Conservation (phyloP, 345 rosid species). For the Laguncularia racemosa region DNA sequence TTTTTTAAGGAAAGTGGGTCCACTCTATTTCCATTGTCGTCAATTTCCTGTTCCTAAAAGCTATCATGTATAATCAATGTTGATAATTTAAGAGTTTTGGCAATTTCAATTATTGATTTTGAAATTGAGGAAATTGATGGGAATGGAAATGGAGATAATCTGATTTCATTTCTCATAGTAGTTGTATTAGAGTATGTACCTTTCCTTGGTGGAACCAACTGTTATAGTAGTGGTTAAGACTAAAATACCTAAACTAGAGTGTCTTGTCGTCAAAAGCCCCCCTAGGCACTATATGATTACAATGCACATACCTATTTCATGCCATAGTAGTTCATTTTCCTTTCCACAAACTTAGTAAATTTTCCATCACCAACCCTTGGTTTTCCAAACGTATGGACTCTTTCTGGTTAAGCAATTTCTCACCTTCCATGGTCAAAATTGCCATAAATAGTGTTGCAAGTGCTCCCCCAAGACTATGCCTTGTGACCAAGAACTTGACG, state of each 20-base stretch:
- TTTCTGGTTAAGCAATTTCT: constrained; percentile 33
- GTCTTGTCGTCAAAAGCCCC: constrained; percentile 40
- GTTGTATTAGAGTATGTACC: constrained; percentile 15
- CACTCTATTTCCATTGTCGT: no score
- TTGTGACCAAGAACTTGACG: constrained; percentile 49
- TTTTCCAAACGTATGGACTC: constrained; percentile 66
- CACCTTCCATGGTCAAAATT: constrained; percentile 38
- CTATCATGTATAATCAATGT: no score
- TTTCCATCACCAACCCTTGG: constrained; percentile 57
- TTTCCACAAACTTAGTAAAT: constrained; percentile 40
- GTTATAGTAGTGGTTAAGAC: constrained; percentile 49
- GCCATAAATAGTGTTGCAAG: constrained; percentile 47
- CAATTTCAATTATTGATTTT: no score
- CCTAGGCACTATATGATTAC: constrained; percentile 50
- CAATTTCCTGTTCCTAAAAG: no score
- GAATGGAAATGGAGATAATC: no score
- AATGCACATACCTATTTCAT: constrained; percentile 51
- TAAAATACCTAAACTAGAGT: constrained; percentile 50
- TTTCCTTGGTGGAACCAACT: constrained; percentile 41
- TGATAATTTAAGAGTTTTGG: no score
- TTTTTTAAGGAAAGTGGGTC: no score
- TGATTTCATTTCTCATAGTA: no score
- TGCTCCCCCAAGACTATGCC: constrained; percentile 70
- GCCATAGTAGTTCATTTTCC: constrained; percentile 15
- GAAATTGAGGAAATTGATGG: no score